Conservation (phyloP, 2,329 filamentous ascomycete genomes). For the Neonectria hederae region DNA sequence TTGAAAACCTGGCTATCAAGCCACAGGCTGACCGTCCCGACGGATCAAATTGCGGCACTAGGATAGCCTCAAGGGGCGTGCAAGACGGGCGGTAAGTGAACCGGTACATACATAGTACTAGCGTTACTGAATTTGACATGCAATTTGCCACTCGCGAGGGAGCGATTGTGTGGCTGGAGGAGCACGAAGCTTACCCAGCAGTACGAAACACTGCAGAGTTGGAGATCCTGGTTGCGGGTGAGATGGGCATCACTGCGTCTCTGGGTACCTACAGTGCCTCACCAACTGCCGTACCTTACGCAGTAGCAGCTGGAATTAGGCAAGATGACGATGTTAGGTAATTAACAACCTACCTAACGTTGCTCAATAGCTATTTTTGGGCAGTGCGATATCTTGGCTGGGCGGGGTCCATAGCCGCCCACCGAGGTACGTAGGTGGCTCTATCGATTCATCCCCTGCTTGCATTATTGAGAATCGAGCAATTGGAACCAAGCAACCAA, state of each 20-base stretch:
- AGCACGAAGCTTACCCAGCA: too few species aligned
- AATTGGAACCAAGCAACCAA: neutral
- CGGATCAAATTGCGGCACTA: neutral
- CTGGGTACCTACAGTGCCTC: too few species aligned
- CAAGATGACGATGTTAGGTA: neutral
- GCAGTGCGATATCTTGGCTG: too few species aligned
- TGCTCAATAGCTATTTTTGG: too few species aligned
- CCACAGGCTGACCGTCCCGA: neutral
- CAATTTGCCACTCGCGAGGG: slow-evolving; percentile 11
- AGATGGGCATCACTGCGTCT: too few species aligned
- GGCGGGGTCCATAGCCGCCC: too few species aligned
- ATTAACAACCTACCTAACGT: too few species aligned
- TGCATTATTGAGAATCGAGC: neutral
- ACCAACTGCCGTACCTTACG: too few species aligned
- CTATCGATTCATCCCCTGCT: neutral
- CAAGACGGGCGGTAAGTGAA: neutral
- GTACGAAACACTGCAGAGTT: too few species aligned
- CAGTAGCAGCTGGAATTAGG: too few species aligned
- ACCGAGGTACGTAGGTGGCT: neutral
- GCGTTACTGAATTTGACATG: slow-evolving; percentile 3
- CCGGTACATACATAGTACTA: neutral
- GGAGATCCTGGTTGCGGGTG: too few species aligned
- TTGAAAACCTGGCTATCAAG: neutral
- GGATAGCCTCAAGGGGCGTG: neutral
- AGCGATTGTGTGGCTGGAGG: neutral